These are phyloP conservation scores for Zanthoxylum bungeanum DNA, from an alignment of 345 rosid species.

Conservation along the genomic window DNA sequence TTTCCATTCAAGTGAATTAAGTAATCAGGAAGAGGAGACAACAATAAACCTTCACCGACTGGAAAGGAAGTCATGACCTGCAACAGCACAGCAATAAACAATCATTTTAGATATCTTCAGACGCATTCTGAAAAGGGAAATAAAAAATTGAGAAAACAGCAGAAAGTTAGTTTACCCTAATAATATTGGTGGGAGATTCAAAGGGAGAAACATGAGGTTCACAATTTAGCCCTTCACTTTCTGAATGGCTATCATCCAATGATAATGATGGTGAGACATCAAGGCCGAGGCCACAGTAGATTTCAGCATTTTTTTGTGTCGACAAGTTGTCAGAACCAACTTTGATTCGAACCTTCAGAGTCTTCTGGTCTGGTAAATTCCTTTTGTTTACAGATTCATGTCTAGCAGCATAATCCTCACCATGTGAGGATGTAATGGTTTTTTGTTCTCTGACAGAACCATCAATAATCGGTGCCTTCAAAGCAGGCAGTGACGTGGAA, in stretches of 20 bases:
- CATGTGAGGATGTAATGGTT: constrained; percentile 30
- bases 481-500: constrained; percentile 28
- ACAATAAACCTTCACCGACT: constrained; percentile 38
- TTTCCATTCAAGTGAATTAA: constrained; percentile 47
- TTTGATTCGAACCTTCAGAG: constrained; percentile 71
- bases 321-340: constrained; percentile 76
- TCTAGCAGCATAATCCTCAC: constrained; percentile 40
- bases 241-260: constrained; percentile 61
- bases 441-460: constrained; percentile 41
- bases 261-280: constrained; percentile 74
- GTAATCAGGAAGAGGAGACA: constrained; percentile 83
- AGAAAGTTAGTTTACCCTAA: constrained; percentile 49
- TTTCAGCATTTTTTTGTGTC: constrained; percentile 59
- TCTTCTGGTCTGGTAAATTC: constrained; percentile 54
- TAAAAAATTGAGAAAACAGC: constrained; percentile 22
- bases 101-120: constrained; percentile 21
- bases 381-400: constrained; percentile 34
- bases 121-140: constrained; percentile 1
- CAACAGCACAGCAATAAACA: constrained; percentile 32
- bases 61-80: constrained; percentile 85
- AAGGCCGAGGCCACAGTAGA: constrained; percentile 73
- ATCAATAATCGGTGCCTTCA: constrained; percentile 33
- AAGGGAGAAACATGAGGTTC: constrained; percentile 39
- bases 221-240: constrained; percentile 55
- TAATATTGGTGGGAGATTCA: constrained; percentile 67